phyloP scores from a whole-genome alignment of 2,329 filamentous ascomycete species.

The Fusarium sterilihyphosum region DNA sequence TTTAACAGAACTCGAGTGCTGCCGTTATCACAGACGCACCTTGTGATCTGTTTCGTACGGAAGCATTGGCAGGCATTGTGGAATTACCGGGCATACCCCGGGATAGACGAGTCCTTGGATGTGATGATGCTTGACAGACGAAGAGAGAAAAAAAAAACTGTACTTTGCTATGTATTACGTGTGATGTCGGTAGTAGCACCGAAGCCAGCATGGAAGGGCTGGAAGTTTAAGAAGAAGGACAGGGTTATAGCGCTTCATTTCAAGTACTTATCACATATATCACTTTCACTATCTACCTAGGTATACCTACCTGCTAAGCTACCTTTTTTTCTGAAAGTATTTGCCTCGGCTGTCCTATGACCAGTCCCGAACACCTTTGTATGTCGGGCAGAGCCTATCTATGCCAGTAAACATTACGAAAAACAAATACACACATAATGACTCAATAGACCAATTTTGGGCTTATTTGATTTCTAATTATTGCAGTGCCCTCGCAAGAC shows the following conservation, averaged over 20 bases:
- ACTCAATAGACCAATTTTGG: not conserved
- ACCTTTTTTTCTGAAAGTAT: not conserved
- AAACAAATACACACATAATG: not conserved
- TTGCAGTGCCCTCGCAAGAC: conserved; percentile 14
- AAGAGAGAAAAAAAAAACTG: conserved; percentile 31
- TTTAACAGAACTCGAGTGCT: conserved; percentile 14
- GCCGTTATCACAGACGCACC: not conserved
- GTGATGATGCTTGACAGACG: conserved; percentile 12
- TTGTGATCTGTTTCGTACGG: conserved; percentile 7
- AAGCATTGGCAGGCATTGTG: conserved; percentile 15
- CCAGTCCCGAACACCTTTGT: not conserved
- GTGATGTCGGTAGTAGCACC: conserved; percentile 21
- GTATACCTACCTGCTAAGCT: not conserved
- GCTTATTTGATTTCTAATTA: conserved; percentile 20
- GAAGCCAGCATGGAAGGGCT: conserved; percentile 15
- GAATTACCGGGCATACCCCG: conserved; percentile 11
- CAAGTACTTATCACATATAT: conserved; percentile 35
- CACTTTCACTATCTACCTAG: conserved; percentile 24
- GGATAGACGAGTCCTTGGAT: conserved; percentile 12
- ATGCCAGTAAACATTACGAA: not conserved
- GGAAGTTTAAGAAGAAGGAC: conserved; percentile 22
- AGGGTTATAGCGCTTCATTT: conserved; percentile 33
- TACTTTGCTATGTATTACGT: conserved; percentile 35
- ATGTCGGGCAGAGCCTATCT: not conserved
- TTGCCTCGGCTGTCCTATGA: not conserved